phyloP scores from a whole-genome alignment of 257 asterid species.

The Salvia splendens region DNA sequence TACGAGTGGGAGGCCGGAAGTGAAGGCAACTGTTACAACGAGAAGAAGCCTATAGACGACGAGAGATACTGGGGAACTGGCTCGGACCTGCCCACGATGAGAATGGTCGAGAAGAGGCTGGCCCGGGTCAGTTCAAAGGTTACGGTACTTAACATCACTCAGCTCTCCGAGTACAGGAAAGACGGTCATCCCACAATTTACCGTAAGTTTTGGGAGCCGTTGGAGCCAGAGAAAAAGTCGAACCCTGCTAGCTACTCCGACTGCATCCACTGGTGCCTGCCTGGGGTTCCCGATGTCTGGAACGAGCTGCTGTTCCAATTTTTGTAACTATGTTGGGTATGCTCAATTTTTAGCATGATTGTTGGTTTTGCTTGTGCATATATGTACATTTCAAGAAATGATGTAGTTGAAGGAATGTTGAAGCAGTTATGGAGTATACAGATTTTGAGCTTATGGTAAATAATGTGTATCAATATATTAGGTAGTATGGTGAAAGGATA shows the following conservation, averaged over 20 bases:
- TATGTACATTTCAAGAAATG: slow-evolving; percentile 16
- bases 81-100: slow-evolving; percentile 77
- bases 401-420: slow-evolving; percentile 8
- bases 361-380: neutral
- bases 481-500: no score
- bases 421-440: neutral
- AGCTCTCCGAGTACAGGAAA: slow-evolving; percentile 84
- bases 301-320: slow-evolving; percentile 77
- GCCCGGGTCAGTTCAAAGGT: slow-evolving; percentile 63
- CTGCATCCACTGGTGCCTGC: slow-evolving; percentile 95
- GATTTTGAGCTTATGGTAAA: neutral
- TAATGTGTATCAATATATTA: neutral
- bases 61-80: slow-evolving; percentile 72
- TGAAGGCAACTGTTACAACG: slow-evolving; percentile 81
- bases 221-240: slow-evolving; percentile 52
- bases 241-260: slow-evolving; percentile 82
- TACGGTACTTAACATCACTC: slow-evolving; percentile 69
- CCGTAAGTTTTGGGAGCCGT: slow-evolving; percentile 89
- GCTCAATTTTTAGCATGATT: neutral
- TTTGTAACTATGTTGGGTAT: no score
- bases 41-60: slow-evolving; percentile 60
- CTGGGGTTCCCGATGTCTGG: slow-evolving; percentile 94
- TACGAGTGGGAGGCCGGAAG: slow-evolving; percentile 71
- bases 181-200: slow-evolving; percentile 91
- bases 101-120: slow-evolving; percentile 61